Percentiles rank a stretch among this genome's conserved stretches.
Evolutionary conservation across 768 basidiomycete genomes (phyloP).

Genomic region (Tricholoma hemisulphureum): DNA sequence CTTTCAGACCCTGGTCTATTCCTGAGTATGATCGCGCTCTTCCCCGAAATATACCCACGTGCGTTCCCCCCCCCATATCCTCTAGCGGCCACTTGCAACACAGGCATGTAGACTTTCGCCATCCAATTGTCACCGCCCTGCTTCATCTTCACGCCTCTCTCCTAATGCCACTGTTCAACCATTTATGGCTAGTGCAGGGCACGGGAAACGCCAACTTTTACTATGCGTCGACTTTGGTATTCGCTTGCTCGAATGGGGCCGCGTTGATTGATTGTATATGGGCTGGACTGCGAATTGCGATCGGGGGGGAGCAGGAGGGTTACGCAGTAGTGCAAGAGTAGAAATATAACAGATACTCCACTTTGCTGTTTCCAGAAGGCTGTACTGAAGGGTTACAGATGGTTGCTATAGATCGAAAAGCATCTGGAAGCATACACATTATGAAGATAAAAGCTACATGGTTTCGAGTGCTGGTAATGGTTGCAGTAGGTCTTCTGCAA

Average conservation of each 20-base stretch:
- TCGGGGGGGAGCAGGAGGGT: constrained; percentile 53
- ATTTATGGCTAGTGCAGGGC: constrained; percentile 87
- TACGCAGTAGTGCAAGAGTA: constrained; percentile 64
- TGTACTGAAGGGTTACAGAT: not conserved
- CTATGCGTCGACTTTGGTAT: constrained; percentile 93
- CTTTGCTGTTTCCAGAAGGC: not conserved
- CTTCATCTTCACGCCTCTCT: constrained; percentile 82
- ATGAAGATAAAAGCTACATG: not conserved
- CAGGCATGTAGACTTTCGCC: constrained; percentile 62
- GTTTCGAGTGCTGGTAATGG: constrained; percentile 19
- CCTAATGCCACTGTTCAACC: constrained; percentile 87
- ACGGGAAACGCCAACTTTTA: constrained; percentile 98
- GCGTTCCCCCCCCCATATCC: constrained; percentile 28
- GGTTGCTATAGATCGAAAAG: not conserved
- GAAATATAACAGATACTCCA: not conserved
- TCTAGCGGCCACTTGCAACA: constrained; percentile 2
- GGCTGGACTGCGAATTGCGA: constrained; percentile 76
- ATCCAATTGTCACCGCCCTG: constrained; percentile 80
- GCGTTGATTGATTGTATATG: constrained; percentile 78
- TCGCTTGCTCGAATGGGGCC: constrained; percentile 85
- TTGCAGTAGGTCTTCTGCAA: constrained; percentile 43
- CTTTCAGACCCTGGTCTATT: constrained; percentile 89
- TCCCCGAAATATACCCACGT: constrained; percentile 85
- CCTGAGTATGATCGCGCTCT: constrained; percentile 74
- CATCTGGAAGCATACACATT: not conserved